Conservation (phyloP, 2,329 filamentous ascomycete genomes). For the Hirsutella rhossiliensis region DNA sequence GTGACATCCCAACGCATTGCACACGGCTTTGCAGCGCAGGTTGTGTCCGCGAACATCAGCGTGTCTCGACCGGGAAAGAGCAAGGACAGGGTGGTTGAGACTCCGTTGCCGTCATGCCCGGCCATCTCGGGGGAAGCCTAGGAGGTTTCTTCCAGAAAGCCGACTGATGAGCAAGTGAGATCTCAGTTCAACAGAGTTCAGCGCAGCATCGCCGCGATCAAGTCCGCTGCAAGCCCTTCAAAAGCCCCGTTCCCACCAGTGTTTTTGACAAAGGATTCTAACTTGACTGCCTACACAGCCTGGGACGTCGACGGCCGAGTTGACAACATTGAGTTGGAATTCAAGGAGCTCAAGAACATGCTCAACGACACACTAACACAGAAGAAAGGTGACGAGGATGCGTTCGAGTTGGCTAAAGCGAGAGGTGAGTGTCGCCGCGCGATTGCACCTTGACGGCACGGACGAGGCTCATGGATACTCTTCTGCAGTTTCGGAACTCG, state of each 20-base stretch:
- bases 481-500: constrained; percentile 33
- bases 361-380: constrained; percentile 59
- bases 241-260: constrained; percentile 33
- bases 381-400: constrained; percentile 59
- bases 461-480: constrained; percentile 8
- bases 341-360: constrained; percentile 57
- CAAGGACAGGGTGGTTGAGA: constrained; percentile 4
- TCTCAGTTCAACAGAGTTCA: constrained; percentile 20
- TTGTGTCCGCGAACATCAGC: constrained; percentile 10
- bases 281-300: constrained; percentile 49
- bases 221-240: constrained; percentile 22
- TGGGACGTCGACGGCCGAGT: constrained; percentile 74
- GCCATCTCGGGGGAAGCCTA: constrained; percentile 15
- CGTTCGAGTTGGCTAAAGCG: constrained; percentile 60
- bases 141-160: constrained; percentile 21
- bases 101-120: constrained; percentile 5
- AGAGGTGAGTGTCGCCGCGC: constrained; percentile 43
- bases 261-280: constrained; percentile 65
- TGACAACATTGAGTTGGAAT: constrained; percentile 63
- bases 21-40: background rate
- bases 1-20: constrained; percentile 24
- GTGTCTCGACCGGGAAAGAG: constrained; percentile 14
- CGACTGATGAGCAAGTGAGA: constrained; percentile 15
- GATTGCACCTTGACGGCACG: background rate
- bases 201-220: constrained; percentile 19